Evolutionary conservation across 2,329 filamentous ascomycete genomes (phyloP), one percentile per base, ranked within the genome.

Genomic region (Blastomyces percursus): DNA sequence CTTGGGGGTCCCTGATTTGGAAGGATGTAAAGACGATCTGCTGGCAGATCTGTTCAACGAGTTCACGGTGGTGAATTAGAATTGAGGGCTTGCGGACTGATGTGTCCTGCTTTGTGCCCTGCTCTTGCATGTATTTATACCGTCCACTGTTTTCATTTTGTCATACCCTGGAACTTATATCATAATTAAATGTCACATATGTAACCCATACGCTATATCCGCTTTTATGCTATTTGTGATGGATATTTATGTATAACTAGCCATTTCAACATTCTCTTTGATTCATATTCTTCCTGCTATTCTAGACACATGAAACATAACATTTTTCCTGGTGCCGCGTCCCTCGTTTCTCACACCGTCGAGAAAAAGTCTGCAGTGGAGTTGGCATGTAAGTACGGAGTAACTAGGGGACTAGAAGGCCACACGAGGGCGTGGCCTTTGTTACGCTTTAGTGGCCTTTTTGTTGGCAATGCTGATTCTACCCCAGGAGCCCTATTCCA

Each of bases 11-110:
- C 76, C 88, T 32, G 90, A 95, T 73, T 72, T 81, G 68, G 82
- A 86, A 60, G 80, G 79, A 11, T 91, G 89, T 69, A 79, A 82
- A 61, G 78, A 81, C 66, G 82, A 82, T 57, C 71, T 95, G 64
- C 72, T 95, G 71, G 84, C 77, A 71, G 90, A 95, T 76, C 70
- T 95, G 64, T 94, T 93, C 79, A 88, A 91, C 70, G 89, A 94
- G 78, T 82, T 81, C 70, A 91, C 78, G 16, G 76, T 82, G 71
- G 76, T 72, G 40, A 75, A 72, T 62, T 76, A 51, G 27, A 19
- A 12, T 27, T 14, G 30, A 42, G 35, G 8, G 30, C 35, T 24
- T 40, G 16, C 19, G 52, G 3, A 6, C n/a, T 16, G 8, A 46
- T 46, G 4, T n/a, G 19, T 2, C 16, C 7, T 21, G 44, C n/a